Percentiles rank a stretch among this genome's conserved stretches.
These are phyloP conservation scores for Epichloe sp. DNA, from an alignment of 2,329 filamentous ascomycete genomes.

Conservation along the genomic window DNA sequence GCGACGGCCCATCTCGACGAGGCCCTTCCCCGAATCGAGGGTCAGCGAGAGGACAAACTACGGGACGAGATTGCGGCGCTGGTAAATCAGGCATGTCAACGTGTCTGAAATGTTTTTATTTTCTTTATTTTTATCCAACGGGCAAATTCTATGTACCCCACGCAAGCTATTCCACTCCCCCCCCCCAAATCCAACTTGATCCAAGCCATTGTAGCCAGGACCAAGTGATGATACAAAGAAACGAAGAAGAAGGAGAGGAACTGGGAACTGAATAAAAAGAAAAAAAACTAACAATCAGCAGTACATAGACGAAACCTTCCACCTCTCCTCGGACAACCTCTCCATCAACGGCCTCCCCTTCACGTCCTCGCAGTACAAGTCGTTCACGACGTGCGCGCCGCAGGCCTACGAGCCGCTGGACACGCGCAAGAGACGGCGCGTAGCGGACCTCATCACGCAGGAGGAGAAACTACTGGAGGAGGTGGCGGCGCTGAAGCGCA, in stretches of 20 bases:
- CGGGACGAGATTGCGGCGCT: slow-evolving; percentile 45
- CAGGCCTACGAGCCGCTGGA: slow-evolving; percentile 47
- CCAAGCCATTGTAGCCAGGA: no score
- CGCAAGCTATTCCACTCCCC: no score
- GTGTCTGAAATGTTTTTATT: neutral
- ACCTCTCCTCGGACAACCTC: slow-evolving; percentile 44
- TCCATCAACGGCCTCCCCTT: slow-evolving; percentile 48
- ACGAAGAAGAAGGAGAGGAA: neutral
- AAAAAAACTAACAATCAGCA: slow-evolving; percentile 13
- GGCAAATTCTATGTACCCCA: no score
- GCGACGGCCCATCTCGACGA: slow-evolving; percentile 54
- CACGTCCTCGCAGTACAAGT: slow-evolving; percentile 23
- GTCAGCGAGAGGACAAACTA: slow-evolving; percentile 39
- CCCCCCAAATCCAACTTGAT: no score
- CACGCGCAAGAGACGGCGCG: slow-evolving; percentile 41
- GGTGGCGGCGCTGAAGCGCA: slow-evolving; percentile 46
- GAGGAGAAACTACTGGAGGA: slow-evolving; percentile 53
- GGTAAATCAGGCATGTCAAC: slow-evolving; percentile 38
- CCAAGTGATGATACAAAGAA: neutral
- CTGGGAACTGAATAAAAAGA: neutral
- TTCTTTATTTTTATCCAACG: neutral
- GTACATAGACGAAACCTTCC: slow-evolving; percentile 51
- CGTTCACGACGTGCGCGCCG: slow-evolving; percentile 16
- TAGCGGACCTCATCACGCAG: slow-evolving; percentile 46
- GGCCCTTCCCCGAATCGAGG: slow-evolving; percentile 52